phyloP scores from a whole-genome alignment of 768 basidiomycete genomes.

The Leccinum ochraceum region DNA sequence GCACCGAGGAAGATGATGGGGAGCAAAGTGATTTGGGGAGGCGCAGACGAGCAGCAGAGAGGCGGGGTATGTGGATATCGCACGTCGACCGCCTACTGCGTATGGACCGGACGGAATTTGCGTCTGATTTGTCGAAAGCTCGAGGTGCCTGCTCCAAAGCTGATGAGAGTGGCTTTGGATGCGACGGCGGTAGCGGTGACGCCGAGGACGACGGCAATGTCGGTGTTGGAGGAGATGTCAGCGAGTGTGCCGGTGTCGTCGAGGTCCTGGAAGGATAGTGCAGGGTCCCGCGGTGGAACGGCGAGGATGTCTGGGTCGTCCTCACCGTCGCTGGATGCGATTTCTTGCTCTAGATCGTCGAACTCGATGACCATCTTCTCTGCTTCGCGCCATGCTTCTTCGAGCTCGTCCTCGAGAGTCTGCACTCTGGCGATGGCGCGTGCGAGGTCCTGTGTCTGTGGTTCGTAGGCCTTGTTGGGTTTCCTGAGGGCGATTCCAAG shows the following conservation, averaged over 20 bases:
- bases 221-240: constrained; percentile 27
- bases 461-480: constrained; percentile 72
- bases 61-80: constrained; percentile 38
- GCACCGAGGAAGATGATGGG: constrained; percentile 34
- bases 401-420: constrained; percentile 66
- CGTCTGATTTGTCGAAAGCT: constrained; percentile 14
- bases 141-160: constrained; percentile 5
- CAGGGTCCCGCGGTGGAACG: neutral
- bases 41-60: constrained; percentile 66
- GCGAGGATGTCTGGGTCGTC: neutral
- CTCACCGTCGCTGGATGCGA: too few species aligned
- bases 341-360: too few species aligned
- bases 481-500: constrained; percentile 77
- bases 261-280: constrained; percentile 15
- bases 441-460: constrained; percentile 60
- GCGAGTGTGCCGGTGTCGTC: constrained; percentile 30
- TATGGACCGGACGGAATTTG: constrained; percentile 26
- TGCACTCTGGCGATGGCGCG: constrained; percentile 47
- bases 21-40: constrained; percentile 44
- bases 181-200: constrained; percentile 40
- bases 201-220: constrained; percentile 35
- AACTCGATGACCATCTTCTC: constrained; percentile 56
- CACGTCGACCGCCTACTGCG: constrained; percentile 28
- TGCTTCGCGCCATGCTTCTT: constrained; percentile 81
- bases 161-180: constrained; percentile 37